Conservation (phyloP, 1,284 basidiomycete genomes). For the Agroathelia rolfsii region DNA sequence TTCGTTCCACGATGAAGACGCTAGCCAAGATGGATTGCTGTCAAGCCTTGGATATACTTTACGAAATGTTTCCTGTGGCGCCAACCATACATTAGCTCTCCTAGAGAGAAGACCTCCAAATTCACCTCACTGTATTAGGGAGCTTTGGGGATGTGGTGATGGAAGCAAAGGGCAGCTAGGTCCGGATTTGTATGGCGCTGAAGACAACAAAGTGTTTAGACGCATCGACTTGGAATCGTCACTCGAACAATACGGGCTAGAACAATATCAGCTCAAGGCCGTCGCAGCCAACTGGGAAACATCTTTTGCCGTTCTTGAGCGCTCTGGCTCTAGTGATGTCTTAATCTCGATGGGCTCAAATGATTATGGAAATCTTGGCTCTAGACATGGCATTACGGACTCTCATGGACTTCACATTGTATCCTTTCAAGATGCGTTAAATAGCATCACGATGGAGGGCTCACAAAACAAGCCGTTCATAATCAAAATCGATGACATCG, state of each 20-base stretch:
- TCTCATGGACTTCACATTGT: no score
- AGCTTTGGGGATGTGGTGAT: conserved; percentile 65
- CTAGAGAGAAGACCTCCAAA: conserved; percentile 20
- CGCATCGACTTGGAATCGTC: conserved; percentile 35
- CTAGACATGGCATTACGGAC: conserved; percentile 21
- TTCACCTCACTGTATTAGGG: no score
- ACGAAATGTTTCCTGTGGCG: conserved; percentile 44
- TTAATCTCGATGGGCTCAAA: conserved; percentile 75
- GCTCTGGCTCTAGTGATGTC: conserved; percentile 23
- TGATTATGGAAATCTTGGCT: conserved; percentile 75
- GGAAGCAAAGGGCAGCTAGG: conserved; percentile 56
- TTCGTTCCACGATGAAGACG: conserved; percentile 28
- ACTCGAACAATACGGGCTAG: conserved; percentile 21
- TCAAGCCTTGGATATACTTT: conserved; percentile 21
- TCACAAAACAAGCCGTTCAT: conserved; percentile 9
- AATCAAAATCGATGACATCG: conserved; percentile 30
- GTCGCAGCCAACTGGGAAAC: conserved; percentile 78
- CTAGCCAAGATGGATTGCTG: conserved; percentile 15
- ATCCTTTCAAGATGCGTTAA: no score
- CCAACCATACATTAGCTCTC: conserved; percentile 58
- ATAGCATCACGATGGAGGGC: no score
- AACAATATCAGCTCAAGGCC: conserved; percentile 27
- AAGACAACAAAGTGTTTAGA: conserved; percentile 29
- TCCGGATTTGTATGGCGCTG: conserved; percentile 14
- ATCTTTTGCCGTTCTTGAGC: conserved; percentile 54